A percentile compares a stretch with the other conserved stretches of the same genome.
These are phyloP conservation scores for Colletotrichum sp. DNA, from an alignment of 2,329 filamentous ascomycete genomes.

Conservation along the genomic window DNA sequence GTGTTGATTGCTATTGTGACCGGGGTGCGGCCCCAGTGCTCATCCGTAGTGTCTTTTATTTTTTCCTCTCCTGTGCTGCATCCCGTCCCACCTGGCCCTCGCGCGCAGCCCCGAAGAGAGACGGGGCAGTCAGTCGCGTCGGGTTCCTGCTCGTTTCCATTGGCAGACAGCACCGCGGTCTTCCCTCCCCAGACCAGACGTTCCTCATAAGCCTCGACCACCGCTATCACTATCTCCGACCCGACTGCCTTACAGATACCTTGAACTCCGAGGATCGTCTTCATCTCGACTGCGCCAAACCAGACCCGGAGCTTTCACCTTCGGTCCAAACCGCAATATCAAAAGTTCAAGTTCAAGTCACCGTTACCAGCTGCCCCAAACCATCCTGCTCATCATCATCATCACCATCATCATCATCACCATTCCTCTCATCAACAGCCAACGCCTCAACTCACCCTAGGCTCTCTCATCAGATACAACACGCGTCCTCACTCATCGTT, in stretches of 20 bases:
- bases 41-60: not conserved
- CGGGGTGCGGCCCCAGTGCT: not conserved
- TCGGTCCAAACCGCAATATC: not conserved
- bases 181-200: not conserved
- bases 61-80: not conserved
- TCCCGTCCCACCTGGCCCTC: not conserved
- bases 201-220: slow-evolving; percentile 3
- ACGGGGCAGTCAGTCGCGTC: slow-evolving; percentile 19
- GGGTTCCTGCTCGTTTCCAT: not conserved
- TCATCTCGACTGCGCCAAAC: not conserved
- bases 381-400: not conserved
- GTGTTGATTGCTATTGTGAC: slow-evolving; percentile 47
- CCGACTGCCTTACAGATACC: not conserved
- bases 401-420: not conserved
- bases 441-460: not conserved
- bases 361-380: not conserved
- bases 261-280: not conserved
- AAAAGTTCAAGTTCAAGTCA: not conserved
- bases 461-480: not conserved
- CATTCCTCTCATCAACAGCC: not conserved
- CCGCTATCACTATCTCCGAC: slow-evolving; percentile 1
- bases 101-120: slow-evolving; percentile 7
- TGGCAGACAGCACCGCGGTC: not conserved
- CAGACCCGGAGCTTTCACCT: not conserved
- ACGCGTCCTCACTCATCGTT: not conserved